Conservation (phyloP, 768 basidiomycete species). For the Ramaria sp. region DNA sequence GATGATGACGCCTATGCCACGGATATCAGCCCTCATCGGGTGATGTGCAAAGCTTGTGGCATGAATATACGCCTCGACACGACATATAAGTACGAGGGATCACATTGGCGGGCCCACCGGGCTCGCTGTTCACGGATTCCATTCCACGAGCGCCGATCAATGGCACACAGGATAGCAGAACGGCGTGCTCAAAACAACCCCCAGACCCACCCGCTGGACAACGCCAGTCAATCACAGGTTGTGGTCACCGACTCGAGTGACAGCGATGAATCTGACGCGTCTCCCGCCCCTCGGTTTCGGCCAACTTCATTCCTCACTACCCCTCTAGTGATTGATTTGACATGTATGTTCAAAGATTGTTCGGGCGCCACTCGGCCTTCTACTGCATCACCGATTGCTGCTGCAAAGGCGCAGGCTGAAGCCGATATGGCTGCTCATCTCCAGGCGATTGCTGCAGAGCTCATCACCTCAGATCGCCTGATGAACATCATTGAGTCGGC, state of each 20-base stretch:
- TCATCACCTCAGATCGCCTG: background rate
- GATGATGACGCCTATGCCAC: conserved; percentile 43
- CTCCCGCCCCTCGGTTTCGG: conserved; percentile 4
- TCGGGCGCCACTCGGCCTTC: background rate
- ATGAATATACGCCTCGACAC: conserved; percentile 51
- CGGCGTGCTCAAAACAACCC: background rate
- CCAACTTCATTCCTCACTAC: conserved; percentile 6
- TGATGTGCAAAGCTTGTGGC: conserved; percentile 47
- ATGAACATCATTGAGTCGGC: background rate
- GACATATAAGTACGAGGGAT: conserved; percentile 55
- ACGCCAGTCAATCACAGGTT: background rate
- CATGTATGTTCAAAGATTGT: background rate
- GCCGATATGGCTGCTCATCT: background rate
- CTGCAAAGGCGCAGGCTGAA: background rate
- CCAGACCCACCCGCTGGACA: background rate
- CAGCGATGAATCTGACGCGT: conserved; percentile 7
- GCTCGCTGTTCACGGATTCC: conserved; percentile 32
- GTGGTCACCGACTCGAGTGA: background rate
- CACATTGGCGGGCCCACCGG: conserved; percentile 59
- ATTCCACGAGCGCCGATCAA: conserved; percentile 1
- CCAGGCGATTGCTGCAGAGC: background rate
- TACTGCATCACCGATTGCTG: background rate
- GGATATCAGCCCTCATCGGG: conserved; percentile 39
- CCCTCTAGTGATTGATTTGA: background rate
- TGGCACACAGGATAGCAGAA: background rate